These are phyloP conservation scores for Shiraia sp. DNA, from an alignment of 2,329 filamentous ascomycete species.

Conservation along the genomic window DNA sequence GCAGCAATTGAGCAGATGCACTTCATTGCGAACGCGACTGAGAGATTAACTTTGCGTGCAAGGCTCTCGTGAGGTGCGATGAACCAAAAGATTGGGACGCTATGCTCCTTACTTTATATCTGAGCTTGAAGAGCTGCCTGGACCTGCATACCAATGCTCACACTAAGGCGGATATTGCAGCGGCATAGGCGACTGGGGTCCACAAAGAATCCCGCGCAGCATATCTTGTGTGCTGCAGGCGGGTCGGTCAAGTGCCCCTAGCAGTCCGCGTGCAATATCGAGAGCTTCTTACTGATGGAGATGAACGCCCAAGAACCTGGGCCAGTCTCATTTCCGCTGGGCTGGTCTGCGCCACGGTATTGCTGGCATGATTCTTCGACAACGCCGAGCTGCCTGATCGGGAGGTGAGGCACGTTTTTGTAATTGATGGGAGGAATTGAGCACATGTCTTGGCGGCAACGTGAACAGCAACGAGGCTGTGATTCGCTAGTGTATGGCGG, in stretches of 20 bases:
- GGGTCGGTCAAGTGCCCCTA: constrained; percentile 13
- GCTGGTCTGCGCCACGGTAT: constrained; percentile 20
- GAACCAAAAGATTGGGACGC: constrained; percentile 13
- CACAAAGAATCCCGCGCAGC: constrained; percentile 12
- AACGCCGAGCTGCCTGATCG: constrained; percentile 31
- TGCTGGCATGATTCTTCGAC: constrained; percentile 19
- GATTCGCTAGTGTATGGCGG: constrained; percentile 15
- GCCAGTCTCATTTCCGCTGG: constrained; percentile 20
- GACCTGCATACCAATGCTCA: constrained; percentile 25
- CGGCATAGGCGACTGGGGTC: constrained; percentile 13
- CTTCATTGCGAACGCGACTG: constrained; percentile 34
- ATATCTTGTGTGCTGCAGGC: constrained; percentile 16
- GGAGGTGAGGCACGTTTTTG: constrained; percentile 17
- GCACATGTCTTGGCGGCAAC: constrained; percentile 24
- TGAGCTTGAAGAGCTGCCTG: constrained; percentile 22
- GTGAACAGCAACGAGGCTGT: constrained; percentile 16
- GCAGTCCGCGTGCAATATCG: constrained; percentile 34
- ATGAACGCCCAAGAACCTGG: constrained; percentile 22
- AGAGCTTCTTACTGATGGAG: constrained; percentile 36
- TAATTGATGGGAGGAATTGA: constrained; percentile 8
- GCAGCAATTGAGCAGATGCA: constrained; percentile 29
- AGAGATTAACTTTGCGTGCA: constrained; percentile 12
- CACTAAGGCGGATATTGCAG: constrained; percentile 6
- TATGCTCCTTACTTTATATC: constrained; percentile 32
- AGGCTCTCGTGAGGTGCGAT: constrained; percentile 24